A percentile compares a stretch with the other conserved stretches of the same genome.
These are phyloP conservation scores for Hansenula sp. DNA, from an alignment of 1,139 yeast genomes.

Conservation along the genomic window DNA sequence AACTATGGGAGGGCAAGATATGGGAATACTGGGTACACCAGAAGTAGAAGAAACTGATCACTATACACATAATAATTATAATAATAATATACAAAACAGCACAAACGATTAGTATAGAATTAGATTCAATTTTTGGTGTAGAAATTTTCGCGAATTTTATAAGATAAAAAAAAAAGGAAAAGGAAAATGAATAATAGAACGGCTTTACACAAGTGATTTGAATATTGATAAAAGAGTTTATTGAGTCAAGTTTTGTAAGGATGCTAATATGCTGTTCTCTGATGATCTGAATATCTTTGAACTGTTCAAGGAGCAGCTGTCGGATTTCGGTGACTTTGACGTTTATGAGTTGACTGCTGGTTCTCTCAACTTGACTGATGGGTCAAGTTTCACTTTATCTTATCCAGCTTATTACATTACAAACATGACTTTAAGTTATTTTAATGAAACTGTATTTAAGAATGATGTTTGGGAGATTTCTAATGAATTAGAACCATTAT, in stretches of 20 bases:
- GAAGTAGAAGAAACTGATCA: background rate
- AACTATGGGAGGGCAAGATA: background rate
- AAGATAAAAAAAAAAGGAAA: too few species aligned
- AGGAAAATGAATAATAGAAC: too few species aligned
- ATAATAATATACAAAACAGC: background rate
- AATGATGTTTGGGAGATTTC: background rate
- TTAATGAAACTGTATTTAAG: conserved; percentile 2
- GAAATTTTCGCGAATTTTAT: too few species aligned
- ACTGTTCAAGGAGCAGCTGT: conserved; percentile 5
- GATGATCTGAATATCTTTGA: background rate
- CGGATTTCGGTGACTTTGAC: conserved; percentile 8
- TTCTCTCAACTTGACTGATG: background rate
- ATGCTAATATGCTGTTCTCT: background rate
- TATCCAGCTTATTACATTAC: conserved; percentile 20
- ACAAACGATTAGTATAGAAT: too few species aligned
- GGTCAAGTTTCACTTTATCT: conserved; percentile 4
- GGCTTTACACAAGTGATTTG: too few species aligned
- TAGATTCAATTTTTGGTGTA: too few species aligned
- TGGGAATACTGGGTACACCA: background rate
- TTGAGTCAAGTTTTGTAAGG: too few species aligned
- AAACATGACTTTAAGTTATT: conserved; percentile 9
- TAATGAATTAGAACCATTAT: conserved; percentile 3
- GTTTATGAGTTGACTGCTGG: conserved; percentile 21
- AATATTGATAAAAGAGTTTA: too few species aligned
- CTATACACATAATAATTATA: too few species aligned